phyloP scores from a whole-genome alignment of 1,284 basidiomycete genomes.

The Ceratobasidium sp. region DNA sequence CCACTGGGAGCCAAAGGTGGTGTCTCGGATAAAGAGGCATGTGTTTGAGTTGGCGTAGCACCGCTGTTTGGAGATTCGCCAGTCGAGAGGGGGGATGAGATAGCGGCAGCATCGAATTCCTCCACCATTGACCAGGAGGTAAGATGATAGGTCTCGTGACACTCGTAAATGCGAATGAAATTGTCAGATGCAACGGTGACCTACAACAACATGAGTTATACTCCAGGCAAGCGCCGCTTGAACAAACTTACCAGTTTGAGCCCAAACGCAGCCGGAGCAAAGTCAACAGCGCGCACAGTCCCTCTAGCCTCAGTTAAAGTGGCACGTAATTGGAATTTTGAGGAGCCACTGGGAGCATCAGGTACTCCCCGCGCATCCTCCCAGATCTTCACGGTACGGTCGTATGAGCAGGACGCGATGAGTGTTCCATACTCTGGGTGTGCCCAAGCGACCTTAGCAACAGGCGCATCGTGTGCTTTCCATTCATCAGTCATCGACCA shows the following conservation, averaged over 20 bases:
- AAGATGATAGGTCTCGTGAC: conserved; percentile 79
- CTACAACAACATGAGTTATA: conserved; percentile 59
- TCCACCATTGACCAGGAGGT: conserved; percentile 83
- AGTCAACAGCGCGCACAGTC: conserved; percentile 85
- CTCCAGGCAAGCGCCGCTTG: conserved; percentile 14
- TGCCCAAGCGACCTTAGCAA: conserved; percentile 86
- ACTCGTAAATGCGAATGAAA: conserved; percentile 88
- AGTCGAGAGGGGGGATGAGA: conserved; percentile 51
- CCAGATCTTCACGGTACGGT: conserved; percentile 91
- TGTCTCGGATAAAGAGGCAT: conserved; percentile 66
- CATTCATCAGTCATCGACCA: conserved; percentile 88
- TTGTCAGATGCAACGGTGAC: conserved; percentile 90
- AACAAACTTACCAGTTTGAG: conserved; percentile 78
- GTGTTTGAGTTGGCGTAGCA: conserved; percentile 78
- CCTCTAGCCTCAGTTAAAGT: conserved; percentile 85
- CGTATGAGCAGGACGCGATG: conserved; percentile 86
- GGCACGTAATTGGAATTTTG: conserved; percentile 62
- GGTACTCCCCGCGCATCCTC: conserved; percentile 69
- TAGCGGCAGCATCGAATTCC: conserved; percentile 75
- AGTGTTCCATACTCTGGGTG: conserved; percentile 90
- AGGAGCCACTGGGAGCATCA: conserved; percentile 50
- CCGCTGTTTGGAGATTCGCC: conserved; percentile 55
- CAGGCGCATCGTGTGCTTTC: conserved; percentile 92
- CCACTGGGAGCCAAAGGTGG: conserved; percentile 64
- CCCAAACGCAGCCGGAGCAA: conserved; percentile 86